Percentiles rank a stretch among this genome's conserved stretches.
phyloP scores from a whole-genome alignment of 2,329 filamentous ascomycete species.

The Epichloe sibirici region DNA sequence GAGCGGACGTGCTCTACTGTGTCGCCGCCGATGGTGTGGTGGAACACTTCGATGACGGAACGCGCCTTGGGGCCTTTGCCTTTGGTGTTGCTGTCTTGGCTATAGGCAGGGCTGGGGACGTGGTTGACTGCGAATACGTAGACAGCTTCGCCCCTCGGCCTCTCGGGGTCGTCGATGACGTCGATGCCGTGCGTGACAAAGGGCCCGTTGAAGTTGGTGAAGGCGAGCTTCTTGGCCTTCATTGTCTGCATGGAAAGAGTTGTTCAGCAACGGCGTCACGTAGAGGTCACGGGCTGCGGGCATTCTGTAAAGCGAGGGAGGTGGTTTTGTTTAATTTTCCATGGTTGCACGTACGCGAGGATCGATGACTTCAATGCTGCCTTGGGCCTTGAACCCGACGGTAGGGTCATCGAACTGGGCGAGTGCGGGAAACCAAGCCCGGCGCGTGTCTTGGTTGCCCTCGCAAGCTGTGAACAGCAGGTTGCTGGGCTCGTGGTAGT shows the following conservation, averaged over 20 bases:
- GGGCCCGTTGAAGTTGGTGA: conserved; percentile 38
- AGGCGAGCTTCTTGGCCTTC: conserved; percentile 28
- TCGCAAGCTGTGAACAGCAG: conserved; percentile 46
- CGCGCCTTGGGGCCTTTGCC: conserved; percentile 25
- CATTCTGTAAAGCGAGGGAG: neutral
- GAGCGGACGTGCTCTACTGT: conserved; percentile 36
- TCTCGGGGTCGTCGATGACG: conserved; percentile 36
- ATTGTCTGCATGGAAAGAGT: conserved; percentile 9
- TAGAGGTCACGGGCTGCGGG: neutral
- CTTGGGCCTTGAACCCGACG: conserved; percentile 22
- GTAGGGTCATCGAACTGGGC: conserved; percentile 28
- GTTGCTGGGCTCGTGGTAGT: conserved; percentile 36
- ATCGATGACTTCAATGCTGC: conserved; percentile 40
- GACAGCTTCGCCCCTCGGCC: conserved; percentile 25
- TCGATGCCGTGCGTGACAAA: conserved; percentile 51
- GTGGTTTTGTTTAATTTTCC: too few relatives aligned
- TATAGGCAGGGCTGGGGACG: conserved; percentile 33
- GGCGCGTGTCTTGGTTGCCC: conserved; percentile 26
- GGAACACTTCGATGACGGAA: conserved; percentile 47
- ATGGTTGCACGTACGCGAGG: conserved; percentile 28
- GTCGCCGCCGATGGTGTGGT: conserved; percentile 33
- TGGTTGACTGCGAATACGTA: conserved; percentile 53
- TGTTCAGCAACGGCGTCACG: neutral
- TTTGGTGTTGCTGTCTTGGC: conserved; percentile 11
- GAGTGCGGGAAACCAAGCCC: conserved; percentile 40